Base-by-base conservation (phyloP, 176 grass and related monocot species). In the Areca catechu region DNA sequence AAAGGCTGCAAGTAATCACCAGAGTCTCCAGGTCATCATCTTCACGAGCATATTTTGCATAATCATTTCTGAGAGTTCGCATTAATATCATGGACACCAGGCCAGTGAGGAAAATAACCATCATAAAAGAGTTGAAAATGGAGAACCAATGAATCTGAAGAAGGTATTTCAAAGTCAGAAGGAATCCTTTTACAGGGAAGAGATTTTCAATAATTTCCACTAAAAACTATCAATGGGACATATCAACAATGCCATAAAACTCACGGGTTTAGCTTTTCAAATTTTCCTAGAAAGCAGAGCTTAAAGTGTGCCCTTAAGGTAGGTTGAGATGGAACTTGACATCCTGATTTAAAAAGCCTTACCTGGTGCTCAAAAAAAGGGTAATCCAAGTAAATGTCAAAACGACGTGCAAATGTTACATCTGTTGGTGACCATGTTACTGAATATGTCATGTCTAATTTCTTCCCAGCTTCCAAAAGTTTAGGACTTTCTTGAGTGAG, bases 21-120 rank as follows among this genome's bases (percentile, higher is more conserved):
- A 54, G 17, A 19, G 17, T 54, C 53, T 54, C 53, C 20, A 54
- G 20, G 7, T 54, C 53, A 22, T 54, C 53, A 54, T 54, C 53
- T 54, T 54, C 53, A 20, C 53, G 53, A 54, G 53, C 53, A 54
- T 54, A 54, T 54, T 54, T 54, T 9, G 53, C 53, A 54, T 54
- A 54, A 54, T 54, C 53, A 54, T 54, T 54, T 54, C 53, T 54
- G 18, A 54, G 53, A 19, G 53, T 54, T 54, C 53, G n/a, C 53
- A 54, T 54, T 19, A 54, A 54, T 20, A 54, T 54, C 53, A 54
- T 54, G 20, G 53, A 54, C 20, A 54, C 53, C 53, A 54, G 20
- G 53, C 53, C 53, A 18, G 53, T 54, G 53, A 54, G 53, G 19
- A 54, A 54, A 54, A 54, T 54, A 54, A 54, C 53, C 53, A 54